A percentile compares a stretch with the other conserved stretches of the same genome.
Evolutionary conservation across 176 grass and related monocot species (phyloP).

Genomic region (Cenchrus americanus): DNA sequence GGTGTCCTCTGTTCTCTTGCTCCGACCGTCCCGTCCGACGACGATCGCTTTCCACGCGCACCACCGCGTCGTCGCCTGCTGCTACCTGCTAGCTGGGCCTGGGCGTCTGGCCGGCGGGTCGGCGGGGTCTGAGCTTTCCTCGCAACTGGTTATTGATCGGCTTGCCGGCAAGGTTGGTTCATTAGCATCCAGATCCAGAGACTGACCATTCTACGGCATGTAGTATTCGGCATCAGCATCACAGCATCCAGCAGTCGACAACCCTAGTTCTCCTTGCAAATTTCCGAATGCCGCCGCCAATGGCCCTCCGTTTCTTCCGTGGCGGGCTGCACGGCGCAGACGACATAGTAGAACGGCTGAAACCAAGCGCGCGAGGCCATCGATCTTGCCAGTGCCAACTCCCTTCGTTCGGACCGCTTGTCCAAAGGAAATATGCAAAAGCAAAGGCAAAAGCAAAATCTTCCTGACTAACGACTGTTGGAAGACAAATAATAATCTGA

Average conservation of each 20-base stretch:
- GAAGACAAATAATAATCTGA: background rate
- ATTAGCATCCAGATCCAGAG: background rate
- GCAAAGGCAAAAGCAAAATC: background rate
- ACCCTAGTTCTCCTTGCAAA: background rate
- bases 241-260: background rate
- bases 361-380: background rate
- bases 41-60: too few species aligned
- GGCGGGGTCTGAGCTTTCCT: background rate
- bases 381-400: background rate
- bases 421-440: background rate
- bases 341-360: conserved; percentile 3
- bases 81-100: too few species aligned
- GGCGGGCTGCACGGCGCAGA: background rate
- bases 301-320: background rate
- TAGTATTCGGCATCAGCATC: background rate
- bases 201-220: background rate
- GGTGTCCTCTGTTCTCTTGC: too few species aligned
- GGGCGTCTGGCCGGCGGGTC: too few species aligned
- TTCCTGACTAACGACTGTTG: background rate
- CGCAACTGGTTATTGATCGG: background rate
- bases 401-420: background rate
- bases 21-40: too few species aligned
- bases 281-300: too few species aligned
- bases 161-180: background rate
- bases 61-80: too few species aligned